Evolutionary conservation across 2,329 filamentous ascomycete genomes (phyloP).

Genomic region (Pseudogymnoascus sp.): DNA sequence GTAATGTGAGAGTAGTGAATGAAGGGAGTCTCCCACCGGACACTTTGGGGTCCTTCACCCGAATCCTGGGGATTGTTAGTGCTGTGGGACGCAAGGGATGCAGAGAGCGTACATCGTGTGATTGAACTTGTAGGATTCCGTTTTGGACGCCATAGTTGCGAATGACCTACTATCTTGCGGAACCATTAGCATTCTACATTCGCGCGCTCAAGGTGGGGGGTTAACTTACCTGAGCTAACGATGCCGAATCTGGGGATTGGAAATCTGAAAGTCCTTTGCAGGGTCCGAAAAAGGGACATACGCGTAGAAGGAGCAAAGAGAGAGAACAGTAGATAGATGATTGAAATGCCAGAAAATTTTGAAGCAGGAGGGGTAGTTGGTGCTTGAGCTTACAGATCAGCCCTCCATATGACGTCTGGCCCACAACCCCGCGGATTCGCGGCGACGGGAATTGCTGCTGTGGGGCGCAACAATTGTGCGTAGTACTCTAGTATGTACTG

Average conservation of each 20-base stretch:
- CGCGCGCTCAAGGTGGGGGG: background rate
- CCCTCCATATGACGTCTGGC: constrained; percentile 1
- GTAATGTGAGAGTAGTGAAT: background rate
- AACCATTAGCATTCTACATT: background rate
- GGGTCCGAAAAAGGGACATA: constrained; percentile 21
- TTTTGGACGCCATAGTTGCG: constrained; percentile 52
- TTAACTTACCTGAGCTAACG: constrained; percentile 3
- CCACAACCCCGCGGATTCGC: background rate
- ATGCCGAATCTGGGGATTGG: background rate
- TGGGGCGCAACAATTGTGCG: constrained; percentile 6
- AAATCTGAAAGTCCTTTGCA: constrained; percentile 19
- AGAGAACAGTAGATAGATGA: background rate
- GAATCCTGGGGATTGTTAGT: constrained; percentile 52
- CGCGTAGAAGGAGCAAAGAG: background rate
- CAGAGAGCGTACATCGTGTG: constrained; percentile 63
- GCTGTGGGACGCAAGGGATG: background rate
- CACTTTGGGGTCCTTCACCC: constrained; percentile 86
- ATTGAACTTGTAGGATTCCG: constrained; percentile 72
- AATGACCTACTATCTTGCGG: constrained; percentile 23
- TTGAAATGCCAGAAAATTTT: constrained; percentile 10
- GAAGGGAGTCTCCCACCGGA: constrained; percentile 44
- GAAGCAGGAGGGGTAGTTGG: background rate
- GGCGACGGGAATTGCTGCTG: background rate
- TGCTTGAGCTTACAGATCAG: background rate
- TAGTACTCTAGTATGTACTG: too few species aligned